Base-by-base conservation (phyloP, 2,329 filamentous ascomycete genomes). In the Ophiostoma novo-ulmi region DNA sequence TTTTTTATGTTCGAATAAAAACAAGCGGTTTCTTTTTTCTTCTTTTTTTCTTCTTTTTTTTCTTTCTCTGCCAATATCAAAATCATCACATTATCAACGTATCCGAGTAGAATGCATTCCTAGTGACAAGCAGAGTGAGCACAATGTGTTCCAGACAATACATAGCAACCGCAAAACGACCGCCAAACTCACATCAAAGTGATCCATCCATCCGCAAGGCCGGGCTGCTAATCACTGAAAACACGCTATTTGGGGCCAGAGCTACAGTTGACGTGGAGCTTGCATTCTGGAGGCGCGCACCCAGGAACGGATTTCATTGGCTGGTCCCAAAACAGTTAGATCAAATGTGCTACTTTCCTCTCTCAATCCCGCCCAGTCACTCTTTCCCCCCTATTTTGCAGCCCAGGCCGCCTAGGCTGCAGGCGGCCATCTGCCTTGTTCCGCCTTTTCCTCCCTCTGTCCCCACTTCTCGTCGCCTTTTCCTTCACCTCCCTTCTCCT, bases 381-480 rank as follows among this genome's bases (percentile, higher is more conserved):
- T 55, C 52, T 63, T 38, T 36, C 14, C 35, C 63, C 35, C 36
- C 63, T 39, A 22, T 39, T 11, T 41, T 36, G 20, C 11, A 10
- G 63, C 36, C n/a, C 38, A 26, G 11, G 20, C 65, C 39, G 20
- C 38, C n/a, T 67, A 48, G 44, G 44, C 17, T 48, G 17, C 44
- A 48, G 44, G 44, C 17, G 20, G 44, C 44, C 20, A 7, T 36
- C 38, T 66, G 31, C 63, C 63, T 38, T 66, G 11, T 66, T 22
- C 52, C 8, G 61, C 61, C 22, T 36, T 36, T 36, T 14, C 26
- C 55, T 31, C 63, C 38, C 64, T 64, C 38, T 52, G 38, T 68
- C 61, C 3, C 48, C 31, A 41, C 70, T 44, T 67, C 68, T 63
- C 36, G 22, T 69, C 61, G 41, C 65, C 44, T 70, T 69, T 67